Evolutionary conservation across 257 asterid species (phyloP).

Genomic region (Solanum rostratum): DNA sequence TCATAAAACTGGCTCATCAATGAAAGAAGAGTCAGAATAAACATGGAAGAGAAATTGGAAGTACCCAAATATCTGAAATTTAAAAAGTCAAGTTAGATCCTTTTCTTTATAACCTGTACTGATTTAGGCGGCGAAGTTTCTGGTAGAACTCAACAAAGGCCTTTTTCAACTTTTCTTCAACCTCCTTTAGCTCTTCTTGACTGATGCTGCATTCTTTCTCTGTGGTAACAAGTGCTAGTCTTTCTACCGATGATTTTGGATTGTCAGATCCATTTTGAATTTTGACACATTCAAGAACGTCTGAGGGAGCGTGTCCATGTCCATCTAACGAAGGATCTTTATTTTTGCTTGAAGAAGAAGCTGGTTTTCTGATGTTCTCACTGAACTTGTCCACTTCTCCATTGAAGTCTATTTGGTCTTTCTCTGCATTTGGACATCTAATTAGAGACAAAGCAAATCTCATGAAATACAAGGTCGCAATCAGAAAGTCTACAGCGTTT

Average conservation of each 20-base stretch:
- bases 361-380: not conserved
- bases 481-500: not conserved
- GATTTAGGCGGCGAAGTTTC: constrained; percentile 38
- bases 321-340: not conserved
- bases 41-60: not conserved
- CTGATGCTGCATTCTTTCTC: constrained; percentile 32
- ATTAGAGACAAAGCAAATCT: not conserved
- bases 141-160: constrained; percentile 40
- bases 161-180: constrained; percentile 27
- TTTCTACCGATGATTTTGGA: constrained; percentile 35
- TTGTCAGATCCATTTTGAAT: constrained; percentile 20
- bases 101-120: constrained; percentile 27
- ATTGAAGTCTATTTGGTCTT: not conserved
- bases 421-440: not conserved
- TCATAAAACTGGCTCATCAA: constrained; percentile 33
- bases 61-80: not conserved
- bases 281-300: constrained; percentile 26
- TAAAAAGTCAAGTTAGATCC: not conserved
- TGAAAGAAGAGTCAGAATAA: not conserved
- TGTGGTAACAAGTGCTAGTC: constrained; percentile 18
- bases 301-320: constrained; percentile 18
- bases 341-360: not conserved
- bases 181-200: constrained; percentile 29
- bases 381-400: not conserved
- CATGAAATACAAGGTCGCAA: not conserved